Conservation (phyloP, 108 stramenopile species). For the Cylindrotheca fusiformis region DNA sequence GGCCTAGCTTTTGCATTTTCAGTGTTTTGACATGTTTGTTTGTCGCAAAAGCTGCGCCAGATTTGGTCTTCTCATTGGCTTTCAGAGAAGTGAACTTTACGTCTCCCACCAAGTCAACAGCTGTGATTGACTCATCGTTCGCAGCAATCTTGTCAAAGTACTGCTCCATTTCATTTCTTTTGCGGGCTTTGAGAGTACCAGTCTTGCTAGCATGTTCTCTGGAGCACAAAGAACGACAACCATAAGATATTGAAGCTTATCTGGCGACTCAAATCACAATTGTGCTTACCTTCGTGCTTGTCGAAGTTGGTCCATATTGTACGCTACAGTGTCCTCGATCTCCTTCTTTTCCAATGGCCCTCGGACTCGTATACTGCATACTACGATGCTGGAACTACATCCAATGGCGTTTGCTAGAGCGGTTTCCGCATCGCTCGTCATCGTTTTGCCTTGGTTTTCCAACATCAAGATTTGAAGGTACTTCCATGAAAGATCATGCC, state of each 20-base stretch:
- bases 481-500: slow-evolving; percentile 13
- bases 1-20: slow-evolving; percentile 28
- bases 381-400: slow-evolving; percentile 24
- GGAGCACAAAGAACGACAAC: too few species aligned
- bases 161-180: slow-evolving; percentile 48
- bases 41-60: slow-evolving; percentile 37
- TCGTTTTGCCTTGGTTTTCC: slow-evolving; percentile 37
- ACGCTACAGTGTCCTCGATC: slow-evolving; percentile 27
- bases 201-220: slow-evolving; percentile 23
- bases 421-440: slow-evolving; percentile 31
- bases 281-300: slow-evolving; percentile 22
- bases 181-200: slow-evolving; percentile 33
- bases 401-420: slow-evolving; percentile 25
- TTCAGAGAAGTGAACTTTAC: slow-evolving; percentile 32
- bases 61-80: slow-evolving; percentile 24
- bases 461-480: slow-evolving; percentile 36
- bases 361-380: slow-evolving; percentile 25
- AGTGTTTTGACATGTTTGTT: slow-evolving; percentile 28
- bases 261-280: too few species aligned
- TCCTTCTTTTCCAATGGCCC: slow-evolving; percentile 29
- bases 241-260: too few species aligned
- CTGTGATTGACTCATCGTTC: slow-evolving; percentile 28
- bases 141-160: slow-evolving; percentile 44
- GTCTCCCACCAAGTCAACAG: slow-evolving; percentile 42
- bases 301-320: slow-evolving; percentile 40